Evolutionary conservation across 1,284 basidiomycete genomes (phyloP).

Genomic region (Flammula alnicola): DNA sequence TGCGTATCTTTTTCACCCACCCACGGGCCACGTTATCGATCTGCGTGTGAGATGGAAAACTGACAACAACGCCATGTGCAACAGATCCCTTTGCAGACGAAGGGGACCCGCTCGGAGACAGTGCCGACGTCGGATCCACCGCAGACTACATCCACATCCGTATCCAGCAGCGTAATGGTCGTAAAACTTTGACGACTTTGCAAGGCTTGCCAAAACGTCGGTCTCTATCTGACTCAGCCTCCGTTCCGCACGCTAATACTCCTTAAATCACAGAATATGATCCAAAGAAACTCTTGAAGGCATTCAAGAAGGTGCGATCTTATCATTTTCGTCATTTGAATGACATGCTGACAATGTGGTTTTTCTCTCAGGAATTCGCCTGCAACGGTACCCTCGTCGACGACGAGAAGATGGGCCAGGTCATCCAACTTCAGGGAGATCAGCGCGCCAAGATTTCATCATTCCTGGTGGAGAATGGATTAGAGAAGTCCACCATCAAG

Average conservation of each 20-base stretch:
- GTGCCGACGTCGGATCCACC: constrained; percentile 81
- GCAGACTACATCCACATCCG: constrained; percentile 93
- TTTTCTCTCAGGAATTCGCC: constrained; percentile 83
- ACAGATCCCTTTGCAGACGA: constrained; percentile 95
- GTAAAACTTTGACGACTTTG: constrained; percentile 98
- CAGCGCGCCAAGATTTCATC: constrained; percentile 90
- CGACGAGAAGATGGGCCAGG: constrained; percentile 95
- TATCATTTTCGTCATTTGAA: background rate
- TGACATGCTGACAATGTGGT: background rate
- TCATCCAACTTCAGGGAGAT: constrained; percentile 99
- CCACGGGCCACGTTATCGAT: constrained; percentile 37
- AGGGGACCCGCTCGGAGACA: constrained; percentile 77
- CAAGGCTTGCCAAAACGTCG: constrained; percentile 94
- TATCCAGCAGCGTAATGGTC: constrained; percentile 99
- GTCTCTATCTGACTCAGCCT: constrained; percentile 31
- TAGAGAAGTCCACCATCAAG: constrained; percentile 78
- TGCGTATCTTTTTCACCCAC: constrained; percentile 31
- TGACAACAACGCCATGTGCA: constrained; percentile 21
- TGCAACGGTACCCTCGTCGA: constrained; percentile 99
- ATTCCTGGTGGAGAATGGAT: constrained; percentile 83
- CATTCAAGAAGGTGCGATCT: constrained; percentile 96
- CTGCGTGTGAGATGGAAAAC: constrained; percentile 15
- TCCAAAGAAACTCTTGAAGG: constrained; percentile 97
- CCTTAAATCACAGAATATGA: constrained; percentile 78
- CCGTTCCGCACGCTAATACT: constrained; percentile 19